phyloP scores from a whole-genome alignment of 495 filamentous ascomycete genomes.

The Sabuloglossum arenarium region DNA sequence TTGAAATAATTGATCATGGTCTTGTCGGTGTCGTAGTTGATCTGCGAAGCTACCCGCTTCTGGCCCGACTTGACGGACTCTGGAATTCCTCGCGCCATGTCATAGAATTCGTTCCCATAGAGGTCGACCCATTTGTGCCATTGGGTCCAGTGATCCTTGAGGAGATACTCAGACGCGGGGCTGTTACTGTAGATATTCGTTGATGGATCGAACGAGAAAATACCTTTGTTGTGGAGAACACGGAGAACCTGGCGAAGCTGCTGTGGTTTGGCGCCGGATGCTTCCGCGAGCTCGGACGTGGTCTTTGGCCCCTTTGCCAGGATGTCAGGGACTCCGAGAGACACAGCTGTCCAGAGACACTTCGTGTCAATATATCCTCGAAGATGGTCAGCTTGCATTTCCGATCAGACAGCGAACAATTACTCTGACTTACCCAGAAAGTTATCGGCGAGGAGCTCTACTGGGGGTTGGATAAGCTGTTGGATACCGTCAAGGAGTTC shows the following conservation, averaged over 20 bases:
- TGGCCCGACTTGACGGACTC: not conserved
- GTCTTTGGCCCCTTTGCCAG: slow-evolving; percentile 3
- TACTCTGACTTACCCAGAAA: too few relatives aligned
- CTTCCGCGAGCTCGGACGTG: slow-evolving; percentile 6
- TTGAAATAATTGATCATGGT: slow-evolving; percentile 18
- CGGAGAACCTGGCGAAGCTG: slow-evolving; percentile 11
- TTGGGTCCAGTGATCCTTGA: slow-evolving; percentile 16
- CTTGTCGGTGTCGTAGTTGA: slow-evolving; percentile 16
- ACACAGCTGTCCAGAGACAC: slow-evolving; percentile 8
- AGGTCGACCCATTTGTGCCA: slow-evolving; percentile 17
- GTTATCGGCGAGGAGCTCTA: not conserved
- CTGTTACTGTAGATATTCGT: slow-evolving; percentile 11
- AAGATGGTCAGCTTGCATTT: too few relatives aligned
- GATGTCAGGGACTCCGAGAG: slow-evolving; percentile 8
- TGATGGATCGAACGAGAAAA: slow-evolving; percentile 10
- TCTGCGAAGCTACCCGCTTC: slow-evolving; percentile 11
- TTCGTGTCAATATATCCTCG: slow-evolving; percentile 11
- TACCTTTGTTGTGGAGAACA: slow-evolving; percentile 12
- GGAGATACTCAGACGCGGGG: slow-evolving; percentile 8
- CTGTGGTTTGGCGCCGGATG: slow-evolving; percentile 2
- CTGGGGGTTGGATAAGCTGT: not conserved
- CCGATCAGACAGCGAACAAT: too few relatives aligned
- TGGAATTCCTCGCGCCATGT: slow-evolving; percentile 16
- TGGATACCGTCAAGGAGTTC: not conserved
- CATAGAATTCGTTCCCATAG: slow-evolving; percentile 19